These are phyloP conservation scores for Mycosphaerella sp. DNA, from an alignment of 2,329 filamentous ascomycete species.

Conservation along the genomic window DNA sequence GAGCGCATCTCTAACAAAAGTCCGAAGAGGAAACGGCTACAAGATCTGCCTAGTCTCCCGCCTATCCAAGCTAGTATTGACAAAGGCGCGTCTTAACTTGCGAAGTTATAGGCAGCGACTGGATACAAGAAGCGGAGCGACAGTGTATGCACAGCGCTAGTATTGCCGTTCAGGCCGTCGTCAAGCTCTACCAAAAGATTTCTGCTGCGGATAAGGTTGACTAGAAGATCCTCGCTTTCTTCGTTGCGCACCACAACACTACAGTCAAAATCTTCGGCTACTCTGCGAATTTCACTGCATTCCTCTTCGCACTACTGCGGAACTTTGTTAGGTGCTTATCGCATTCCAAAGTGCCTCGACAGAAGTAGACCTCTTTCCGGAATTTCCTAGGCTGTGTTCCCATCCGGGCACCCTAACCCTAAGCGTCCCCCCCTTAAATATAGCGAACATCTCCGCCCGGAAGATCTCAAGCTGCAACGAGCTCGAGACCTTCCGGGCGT, in stretches of 20 bases:
- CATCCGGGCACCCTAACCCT: too few relatives aligned
- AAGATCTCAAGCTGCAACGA: too few relatives aligned
- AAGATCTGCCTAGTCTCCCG: neutral
- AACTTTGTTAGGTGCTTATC: too few relatives aligned
- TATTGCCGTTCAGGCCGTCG: conserved; percentile 17
- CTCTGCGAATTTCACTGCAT: neutral
- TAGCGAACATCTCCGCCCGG: too few relatives aligned
- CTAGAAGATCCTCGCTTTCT: conserved; percentile 12
- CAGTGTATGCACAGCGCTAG: conserved; percentile 20
- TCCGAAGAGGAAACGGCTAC: neutral
- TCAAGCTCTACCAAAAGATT: conserved; percentile 10
- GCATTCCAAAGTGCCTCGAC: too few relatives aligned
- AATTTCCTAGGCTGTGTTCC: too few relatives aligned
- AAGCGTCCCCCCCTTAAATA: too few relatives aligned
- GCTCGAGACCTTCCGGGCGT: too few relatives aligned
- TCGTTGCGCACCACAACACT: conserved; percentile 16
- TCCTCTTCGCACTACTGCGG: too few relatives aligned
- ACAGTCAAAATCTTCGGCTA: conserved; percentile 8
- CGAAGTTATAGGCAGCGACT: conserved; percentile 14
- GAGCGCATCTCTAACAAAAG: neutral
- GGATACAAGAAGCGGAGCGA: conserved; percentile 16
- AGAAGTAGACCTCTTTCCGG: too few relatives aligned
- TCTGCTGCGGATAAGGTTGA: conserved; percentile 6
- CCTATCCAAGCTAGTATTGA: neutral
- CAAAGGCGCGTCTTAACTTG: conserved; percentile 11